A percentile compares a stretch with the other conserved stretches of the same genome.
phyloP scores from a whole-genome alignment of 768 basidiomycete species.

The Tulasnella sp. region DNA sequence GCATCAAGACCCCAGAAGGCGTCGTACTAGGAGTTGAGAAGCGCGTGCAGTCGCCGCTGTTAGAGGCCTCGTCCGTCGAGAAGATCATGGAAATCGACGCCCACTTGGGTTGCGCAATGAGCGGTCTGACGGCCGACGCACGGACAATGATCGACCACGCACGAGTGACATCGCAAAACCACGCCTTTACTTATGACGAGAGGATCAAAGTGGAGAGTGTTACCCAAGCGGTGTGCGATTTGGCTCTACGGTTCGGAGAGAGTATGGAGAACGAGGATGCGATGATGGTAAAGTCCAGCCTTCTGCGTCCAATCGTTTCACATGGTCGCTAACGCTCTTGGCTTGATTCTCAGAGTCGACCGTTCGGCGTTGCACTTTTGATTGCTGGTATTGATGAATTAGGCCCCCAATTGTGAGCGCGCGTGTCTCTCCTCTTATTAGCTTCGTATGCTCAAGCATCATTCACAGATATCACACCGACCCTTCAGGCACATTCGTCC shows the following conservation, averaged over 20 bases:
- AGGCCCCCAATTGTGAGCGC: conserved; percentile 82
- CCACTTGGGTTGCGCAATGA: conserved; percentile 98
- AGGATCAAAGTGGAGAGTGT: conserved; percentile 93
- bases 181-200: conserved; percentile 95
- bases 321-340: not conserved
- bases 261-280: conserved; percentile 98
- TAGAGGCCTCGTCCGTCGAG: conserved; percentile 92
- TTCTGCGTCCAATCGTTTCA: not conserved
- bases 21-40: conserved; percentile 95
- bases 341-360: conserved; percentile 48
- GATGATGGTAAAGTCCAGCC: conserved; percentile 58
- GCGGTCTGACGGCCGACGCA: conserved; percentile 87
- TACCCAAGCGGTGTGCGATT: conserved; percentile 95
- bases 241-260: conserved; percentile 95
- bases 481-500: conserved; percentile 94
- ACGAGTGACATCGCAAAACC: conserved; percentile 90
- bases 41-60: conserved; percentile 90
- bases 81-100: conserved; percentile 99
- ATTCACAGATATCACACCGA: conserved; percentile 82
- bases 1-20: conserved; percentile 81
- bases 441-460: not conserved
- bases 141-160: conserved; percentile 99
- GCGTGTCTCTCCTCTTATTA: not conserved
- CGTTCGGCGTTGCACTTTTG: conserved; percentile 93
- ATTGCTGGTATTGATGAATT: conserved; percentile 96